Evolutionary conservation across 2,329 filamentous ascomycete genomes (phyloP), one percentile per base, ranked within the genome.

Genomic region (Eutypella sp.): DNA sequence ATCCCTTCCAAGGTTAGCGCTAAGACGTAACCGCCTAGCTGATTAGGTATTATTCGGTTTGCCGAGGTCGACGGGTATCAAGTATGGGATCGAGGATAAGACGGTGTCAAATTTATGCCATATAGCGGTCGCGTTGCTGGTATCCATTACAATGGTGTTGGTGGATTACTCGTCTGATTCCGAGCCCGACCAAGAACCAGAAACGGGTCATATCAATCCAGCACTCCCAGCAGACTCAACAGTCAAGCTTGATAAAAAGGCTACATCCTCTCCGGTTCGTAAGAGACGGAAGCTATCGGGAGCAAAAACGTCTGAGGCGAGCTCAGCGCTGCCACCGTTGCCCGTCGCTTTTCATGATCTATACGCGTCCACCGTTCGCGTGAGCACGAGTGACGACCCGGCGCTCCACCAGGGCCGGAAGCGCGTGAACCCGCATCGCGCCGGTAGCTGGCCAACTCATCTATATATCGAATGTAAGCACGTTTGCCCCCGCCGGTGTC

Each of bases 381-480:
- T 86, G 51, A 88, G 86, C 66, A 84, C 85, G 34, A 76, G 74
- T 56, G 93, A 97, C 67, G 87, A 96, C 61, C 90, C 92, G 1
- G 75, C 76, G 48, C 73, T 97, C 47, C 93, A 99, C 65, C 86
- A 85, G 25, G 93, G 93, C 44, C 83, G 92, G 39, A 89, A 84
- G 61, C 81, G 93, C 36, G 79, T 85, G 47, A 87, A 82, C 41
- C 91, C 92, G 20, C 93, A 99, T 67, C 74, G 92, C 22, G 80
- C 83, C 48, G 93, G 93, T 49, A 89, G 90, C 65, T 99, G 93
- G 93, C 89, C 92, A 1, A 89, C 84, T 27, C 92, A 97, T 67
- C 64, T 97, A 39, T 97, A 95, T 65, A 74, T 96, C 46, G 92
- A 97, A 71, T 99, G 93, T 95, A 75, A 68, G 82, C 72, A 19